These are phyloP conservation scores for Flaveria floridana DNA, from an alignment of 140 eudicot species.

Conservation along the genomic window DNA sequence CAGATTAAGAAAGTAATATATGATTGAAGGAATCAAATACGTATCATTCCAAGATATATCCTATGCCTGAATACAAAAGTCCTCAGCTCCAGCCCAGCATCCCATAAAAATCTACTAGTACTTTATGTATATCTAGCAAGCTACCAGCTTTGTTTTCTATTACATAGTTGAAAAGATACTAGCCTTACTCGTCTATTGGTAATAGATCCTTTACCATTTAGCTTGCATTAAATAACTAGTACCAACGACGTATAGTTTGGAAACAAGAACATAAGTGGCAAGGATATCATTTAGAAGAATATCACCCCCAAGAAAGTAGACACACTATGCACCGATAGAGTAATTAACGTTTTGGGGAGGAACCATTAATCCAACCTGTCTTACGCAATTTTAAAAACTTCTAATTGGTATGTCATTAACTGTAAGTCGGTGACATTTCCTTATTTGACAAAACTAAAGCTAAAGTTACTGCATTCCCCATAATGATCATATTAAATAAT, in stretches of 20 bases:
- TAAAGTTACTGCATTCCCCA: background rate
- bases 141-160: background rate
- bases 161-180: background rate
- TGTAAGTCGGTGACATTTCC: constrained; percentile 1
- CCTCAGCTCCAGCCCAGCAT: background rate
- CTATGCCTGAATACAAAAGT: background rate
- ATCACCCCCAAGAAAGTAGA: background rate
- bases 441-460: constrained; percentile 12
- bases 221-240: background rate
- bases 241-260: background rate
- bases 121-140: background rate
- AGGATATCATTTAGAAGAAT: background rate
- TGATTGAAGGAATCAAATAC: background rate
- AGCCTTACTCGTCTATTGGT: background rate
- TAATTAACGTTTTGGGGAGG: background rate
- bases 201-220: constrained; percentile 1
- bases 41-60: background rate
- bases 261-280: constrained; percentile 2
- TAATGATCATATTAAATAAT: background rate
- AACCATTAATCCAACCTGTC: constrained; percentile 18
- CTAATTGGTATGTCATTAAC: constrained; percentile 3
- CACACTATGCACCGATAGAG: background rate
- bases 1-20: background rate
- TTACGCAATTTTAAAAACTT: background rate
- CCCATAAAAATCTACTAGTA: background rate